Base-by-base conservation (phyloP, 2,329 filamentous ascomycete genomes). In the Penicillium nordicum region DNA sequence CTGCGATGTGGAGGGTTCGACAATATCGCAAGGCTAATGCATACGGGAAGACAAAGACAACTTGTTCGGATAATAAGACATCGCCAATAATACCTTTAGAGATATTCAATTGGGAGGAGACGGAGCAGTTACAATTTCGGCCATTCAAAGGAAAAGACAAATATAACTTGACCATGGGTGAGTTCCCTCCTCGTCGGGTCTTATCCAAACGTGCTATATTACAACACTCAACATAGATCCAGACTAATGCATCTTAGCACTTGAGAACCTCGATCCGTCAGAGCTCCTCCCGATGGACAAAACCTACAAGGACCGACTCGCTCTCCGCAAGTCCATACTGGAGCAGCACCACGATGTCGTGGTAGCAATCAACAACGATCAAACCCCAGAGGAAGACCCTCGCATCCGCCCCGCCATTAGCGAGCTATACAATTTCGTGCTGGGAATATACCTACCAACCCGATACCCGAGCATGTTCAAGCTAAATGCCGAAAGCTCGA, bases 131-230 rank as follows among this genome's bases (percentile, higher is more conserved):
- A 37, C 78, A 82, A 55, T 67, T 84, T 11, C 75, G 84, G 14
- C 80, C 82, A 0, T 85, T 85, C 69, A 85, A 84, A 67, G 79
- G 82, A 5, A 84, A 80, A 67, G 78, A 82, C 6, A 84, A 80
- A 62, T 87, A 84, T 65, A 79, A 86, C 65, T 69, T 87, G 49
- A 86, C 84, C 6, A 87, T 87, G 84, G 81, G 84, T 85, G 70
- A 59, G 71, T 48, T 36, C 8, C 6, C 16, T 18, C 4, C 14
- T 46, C 4, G 1, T 29, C 18, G 5, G 14, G 12, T 29, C 9
- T 27, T n/a, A 16, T 30, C 29, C 2, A 38, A 6, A 61, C 43
- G 18, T 30, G 21, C 6, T 25, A 30, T 59, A 41, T 38, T 37
- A 4, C 14, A 7, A 9, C 12, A 14, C n/a, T 47, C 47, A 55